Evolutionary conservation across 208 protist species (phyloP), one percentile per base, ranked within the genome.

Genomic region (Trypanosoma caninum): DNA sequence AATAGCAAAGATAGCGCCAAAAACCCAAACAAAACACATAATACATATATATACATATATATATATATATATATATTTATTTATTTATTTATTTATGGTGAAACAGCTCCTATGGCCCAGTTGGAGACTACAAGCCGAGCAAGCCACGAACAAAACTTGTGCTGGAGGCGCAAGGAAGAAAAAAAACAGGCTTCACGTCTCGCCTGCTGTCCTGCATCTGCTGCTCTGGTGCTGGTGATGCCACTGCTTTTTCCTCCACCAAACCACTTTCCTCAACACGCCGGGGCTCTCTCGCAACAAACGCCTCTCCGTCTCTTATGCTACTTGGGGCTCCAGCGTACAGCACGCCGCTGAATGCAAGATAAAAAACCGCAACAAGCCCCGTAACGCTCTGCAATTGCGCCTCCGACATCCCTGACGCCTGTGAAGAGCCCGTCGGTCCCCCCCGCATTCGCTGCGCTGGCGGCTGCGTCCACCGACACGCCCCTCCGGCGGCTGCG

Each of bases 321-420:
- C 45, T 25, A 44, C 28, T 48, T 3, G 20, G 16, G 4, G 27
- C 74, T 22, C 64, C 86, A 11, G 87, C 72, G 59, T 93, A 93
- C 1, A 74, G 71, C 10, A 79, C 69, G 33, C 77, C 82, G 9
- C 67, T 72, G 33, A 68, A 54, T n/a, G 78, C 65, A 16, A 93
- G 62, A 69, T 87, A 88, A 44, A 89, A 51, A 28, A 84, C 77
- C 8, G 80, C 86, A 20, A 90, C 58, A 8, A 93, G 52, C 10
- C 86, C 86, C 5, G 63, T 25, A 16, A 10, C 22, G 25, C 70
- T 67, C 59, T 86, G 78, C 16, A 65, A 50, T 33, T 69, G n/a
- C 13, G 31, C 35, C 9, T 41, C 44, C 10, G 48, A 14, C 38
- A 8, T 8, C 18, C 40, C 40, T 10, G 30, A 18, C 14, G 23